Base-by-base conservation (phyloP, 75 land plant species). In the Cryptomeria japonica region DNA sequence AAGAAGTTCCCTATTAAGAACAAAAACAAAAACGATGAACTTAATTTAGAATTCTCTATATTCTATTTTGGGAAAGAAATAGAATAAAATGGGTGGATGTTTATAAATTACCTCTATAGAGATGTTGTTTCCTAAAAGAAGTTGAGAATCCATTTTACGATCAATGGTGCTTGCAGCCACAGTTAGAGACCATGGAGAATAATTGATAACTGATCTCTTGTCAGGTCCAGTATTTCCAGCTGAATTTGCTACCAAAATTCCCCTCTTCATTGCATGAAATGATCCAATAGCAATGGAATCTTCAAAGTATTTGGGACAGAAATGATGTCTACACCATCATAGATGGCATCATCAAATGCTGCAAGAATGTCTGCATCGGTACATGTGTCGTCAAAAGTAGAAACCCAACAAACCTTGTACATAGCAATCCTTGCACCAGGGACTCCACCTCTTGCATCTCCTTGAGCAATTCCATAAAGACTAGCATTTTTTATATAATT, bases 351-450 rank as follows among this genome's bases (percentile, higher is more conserved):
- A 13, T 51, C 55, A 51, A 51, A 51, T 51, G 55, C 55, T 14
- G 55, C 55, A 13, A 51, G 55, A 51, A 14, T 51, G 14, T 51
- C 15, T 92, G 56, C 93, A 86, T 96, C 95, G 5, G 99, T 93
- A 55, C 92, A 93, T 80, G 89, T 92, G 88, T 95, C 96, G 1
- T 93, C 95, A 16, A 89, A 89, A 0, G 16, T 51, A 51, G 55
- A 12, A 51, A 75, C 86, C 97, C 96, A 97, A 87, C 99, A 97
- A 19, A 97, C 97, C 87, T 97, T 97, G 87, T 97, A 97, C 1
- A 87, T 94, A 6, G 99, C 97, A 28, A 96, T 84, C 36, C 97
- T 88, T 4, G 97, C 99, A 5, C 90, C 84, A 25, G 99, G 96
- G 5, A 97, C 96, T 89, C 93, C 91, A 36, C 97, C 97, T 34